Percentiles rank a stretch among this genome's conserved stretches.
Conservation (phyloP, 192 early-diverging fungal genomes). For the Gonapodya prolifera region DNA sequence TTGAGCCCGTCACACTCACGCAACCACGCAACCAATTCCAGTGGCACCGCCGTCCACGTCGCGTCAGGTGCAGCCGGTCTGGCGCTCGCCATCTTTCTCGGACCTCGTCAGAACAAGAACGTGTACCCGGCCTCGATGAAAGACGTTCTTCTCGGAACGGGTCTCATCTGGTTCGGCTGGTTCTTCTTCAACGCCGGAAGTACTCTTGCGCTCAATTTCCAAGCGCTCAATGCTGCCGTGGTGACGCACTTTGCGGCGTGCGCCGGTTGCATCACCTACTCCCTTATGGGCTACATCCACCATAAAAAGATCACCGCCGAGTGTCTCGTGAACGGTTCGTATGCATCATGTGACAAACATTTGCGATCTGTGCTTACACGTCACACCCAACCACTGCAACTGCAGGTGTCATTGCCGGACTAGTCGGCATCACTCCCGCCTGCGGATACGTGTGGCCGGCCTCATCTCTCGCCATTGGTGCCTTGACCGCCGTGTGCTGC, state of each 20-base stretch:
- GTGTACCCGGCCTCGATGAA: slow-evolving; percentile 10
- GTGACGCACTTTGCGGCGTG: slow-evolving; percentile 9
- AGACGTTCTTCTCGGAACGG: slow-evolving; percentile 10
- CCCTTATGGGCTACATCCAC: slow-evolving; percentile 1
- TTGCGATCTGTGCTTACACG: background rate
- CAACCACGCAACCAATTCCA: no score
- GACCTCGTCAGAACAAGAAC: slow-evolving; percentile 11
- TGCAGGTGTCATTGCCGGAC: slow-evolving; percentile 9
- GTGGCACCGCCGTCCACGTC: slow-evolving; percentile 11
- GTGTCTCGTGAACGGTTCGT: background rate
- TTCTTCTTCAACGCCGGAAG: slow-evolving; percentile 12
- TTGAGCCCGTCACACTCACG: no score
- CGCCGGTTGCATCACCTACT: slow-evolving; percentile 10
- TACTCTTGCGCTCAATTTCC: slow-evolving; percentile 11
- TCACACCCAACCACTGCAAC: background rate
- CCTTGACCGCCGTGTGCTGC: slow-evolving; percentile 7
- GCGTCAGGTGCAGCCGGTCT: slow-evolving; percentile 11
- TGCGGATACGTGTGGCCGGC: slow-evolving; percentile 10
- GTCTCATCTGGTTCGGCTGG: slow-evolving; percentile 13
- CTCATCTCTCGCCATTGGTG: slow-evolving; percentile 3
- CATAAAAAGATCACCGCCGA: slow-evolving; percentile 5
- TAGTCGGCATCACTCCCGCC: slow-evolving; percentile 10
- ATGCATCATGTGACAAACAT: background rate
- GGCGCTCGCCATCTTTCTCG: slow-evolving; percentile 8
- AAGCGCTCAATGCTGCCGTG: slow-evolving; percentile 11